Conservation (phyloP, 139 green algal genomes). For the Tetradesmus obliquus region DNA sequence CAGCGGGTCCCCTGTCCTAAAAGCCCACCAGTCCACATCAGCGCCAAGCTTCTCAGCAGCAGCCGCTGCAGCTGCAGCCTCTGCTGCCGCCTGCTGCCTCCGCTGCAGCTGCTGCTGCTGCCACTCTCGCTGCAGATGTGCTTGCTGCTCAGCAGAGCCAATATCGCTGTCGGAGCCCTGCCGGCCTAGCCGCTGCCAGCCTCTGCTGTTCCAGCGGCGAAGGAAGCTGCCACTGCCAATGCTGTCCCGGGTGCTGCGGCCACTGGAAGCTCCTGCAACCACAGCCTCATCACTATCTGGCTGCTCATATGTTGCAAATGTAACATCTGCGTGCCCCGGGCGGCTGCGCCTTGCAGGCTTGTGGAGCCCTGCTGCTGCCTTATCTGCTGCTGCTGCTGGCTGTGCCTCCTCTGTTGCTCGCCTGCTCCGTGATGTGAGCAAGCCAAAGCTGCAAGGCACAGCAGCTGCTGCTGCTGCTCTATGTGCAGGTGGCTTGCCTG, state of each 20-base stretch:
- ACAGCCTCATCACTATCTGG: neutral
- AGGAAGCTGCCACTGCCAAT: neutral
- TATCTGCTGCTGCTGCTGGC: neutral
- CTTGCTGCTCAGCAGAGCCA: neutral
- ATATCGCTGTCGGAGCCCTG: neutral
- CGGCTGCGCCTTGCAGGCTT: neutral
- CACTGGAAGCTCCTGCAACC: neutral
- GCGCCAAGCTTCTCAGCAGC: conserved; percentile 35
- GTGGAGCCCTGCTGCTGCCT: neutral
- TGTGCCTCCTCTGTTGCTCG: neutral
- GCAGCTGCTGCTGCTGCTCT: neutral
- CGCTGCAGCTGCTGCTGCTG: conserved; percentile 1
- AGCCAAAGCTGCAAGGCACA: neutral
- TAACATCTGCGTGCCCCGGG: neutral
- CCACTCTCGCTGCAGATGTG: conserved; percentile 15
- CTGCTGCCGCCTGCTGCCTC: neutral
- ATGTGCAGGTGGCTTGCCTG: neutral
- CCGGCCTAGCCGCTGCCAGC: neutral
- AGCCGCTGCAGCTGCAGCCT: neutral
- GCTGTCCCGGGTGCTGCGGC: neutral
- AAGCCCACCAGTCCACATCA: conserved; percentile 39
- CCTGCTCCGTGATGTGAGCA: neutral
- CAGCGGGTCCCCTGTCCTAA: conserved; percentile 41
- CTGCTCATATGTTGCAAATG: no score
- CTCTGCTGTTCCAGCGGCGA: neutral